phyloP scores from a whole-genome alignment of 441 rosid genomes.

The Populus hybrid region DNA sequence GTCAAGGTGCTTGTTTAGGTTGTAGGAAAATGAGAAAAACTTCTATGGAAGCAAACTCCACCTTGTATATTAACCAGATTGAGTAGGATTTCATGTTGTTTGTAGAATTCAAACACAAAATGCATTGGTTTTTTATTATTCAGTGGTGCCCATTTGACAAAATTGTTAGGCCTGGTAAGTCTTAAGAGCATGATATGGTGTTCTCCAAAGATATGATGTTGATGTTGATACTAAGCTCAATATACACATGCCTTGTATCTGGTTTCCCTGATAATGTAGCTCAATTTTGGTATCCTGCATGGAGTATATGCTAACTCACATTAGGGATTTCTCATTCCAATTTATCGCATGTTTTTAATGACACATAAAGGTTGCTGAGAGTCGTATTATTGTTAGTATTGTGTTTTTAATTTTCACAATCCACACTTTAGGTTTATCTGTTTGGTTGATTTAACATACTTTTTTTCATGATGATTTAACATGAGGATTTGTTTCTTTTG shows the following conservation, averaged over 20 bases:
- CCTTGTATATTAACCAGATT: too few relatives aligned
- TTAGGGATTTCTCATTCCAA: neutral
- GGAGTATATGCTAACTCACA: too few relatives aligned
- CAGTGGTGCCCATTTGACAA: neutral
- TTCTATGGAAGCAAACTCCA: too few relatives aligned
- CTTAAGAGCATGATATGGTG: neutral
- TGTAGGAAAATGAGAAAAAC: too few relatives aligned
- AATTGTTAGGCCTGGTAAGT: too few relatives aligned
- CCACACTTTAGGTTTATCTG: neutral
- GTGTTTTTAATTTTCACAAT: neutral
- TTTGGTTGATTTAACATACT: neutral
- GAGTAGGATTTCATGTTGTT: neutral
- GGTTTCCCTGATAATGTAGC: neutral
- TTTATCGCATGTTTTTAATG: neutral
- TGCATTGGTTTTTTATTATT: neutral
- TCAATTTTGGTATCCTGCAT: neutral
- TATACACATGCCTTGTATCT: neutral
- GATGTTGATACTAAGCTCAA: neutral
- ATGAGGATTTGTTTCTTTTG: constrained; percentile 1
- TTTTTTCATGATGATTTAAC: neutral
- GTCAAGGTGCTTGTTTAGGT: too few relatives aligned
- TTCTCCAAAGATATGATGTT: neutral
- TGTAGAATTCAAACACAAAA: neutral
- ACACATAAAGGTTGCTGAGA: neutral
- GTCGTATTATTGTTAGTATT: neutral